Evolutionary conservation across 2,329 filamentous ascomycete species (phyloP).

Genomic region (Colletotrichum limetticola): DNA sequence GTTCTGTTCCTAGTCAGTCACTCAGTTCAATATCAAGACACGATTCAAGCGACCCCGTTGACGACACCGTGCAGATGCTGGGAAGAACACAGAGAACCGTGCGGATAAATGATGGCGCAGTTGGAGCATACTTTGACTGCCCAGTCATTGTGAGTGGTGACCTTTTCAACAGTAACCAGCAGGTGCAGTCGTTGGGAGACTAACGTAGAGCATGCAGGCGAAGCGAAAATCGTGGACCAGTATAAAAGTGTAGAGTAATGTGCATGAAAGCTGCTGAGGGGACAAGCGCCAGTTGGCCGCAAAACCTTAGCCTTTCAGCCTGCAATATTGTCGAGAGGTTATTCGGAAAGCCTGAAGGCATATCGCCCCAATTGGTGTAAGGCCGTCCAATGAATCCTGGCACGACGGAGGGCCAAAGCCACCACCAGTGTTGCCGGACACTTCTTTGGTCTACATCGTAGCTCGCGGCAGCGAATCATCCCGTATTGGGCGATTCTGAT

Average conservation of each 20-base stretch:
- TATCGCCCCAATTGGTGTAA: slow-evolving; percentile 2
- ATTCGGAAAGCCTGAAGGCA: slow-evolving; percentile 2
- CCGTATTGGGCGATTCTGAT: background rate
- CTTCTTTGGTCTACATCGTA: slow-evolving; percentile 12
- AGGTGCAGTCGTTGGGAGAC: background rate
- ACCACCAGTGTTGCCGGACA: slow-evolving; percentile 8
- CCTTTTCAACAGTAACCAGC: background rate
- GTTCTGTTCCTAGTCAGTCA: slow-evolving; percentile 27
- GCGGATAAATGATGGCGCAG: background rate
- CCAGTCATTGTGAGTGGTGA: background rate
- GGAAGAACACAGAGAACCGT: background rate
- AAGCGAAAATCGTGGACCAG: slow-evolving; percentile 15
- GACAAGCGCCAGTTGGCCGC: slow-evolving; percentile 7
- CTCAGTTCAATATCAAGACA: background rate
- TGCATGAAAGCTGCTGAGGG: slow-evolving; percentile 19
- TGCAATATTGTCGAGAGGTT: slow-evolving; percentile 6
- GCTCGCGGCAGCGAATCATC: slow-evolving; percentile 23
- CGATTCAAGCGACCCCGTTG: slow-evolving; percentile 26
- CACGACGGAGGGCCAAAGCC: background rate
- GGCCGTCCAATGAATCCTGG: slow-evolving; percentile 14
- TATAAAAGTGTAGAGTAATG: slow-evolving; percentile 1
- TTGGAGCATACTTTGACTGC: background rate
- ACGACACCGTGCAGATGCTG: slow-evolving; percentile 20
- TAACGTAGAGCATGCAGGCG: slow-evolving; percentile 4
- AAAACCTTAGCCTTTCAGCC: background rate